A percentile compares a stretch with the other conserved stretches of the same genome.
phyloP scores from a whole-genome alignment of 352 stramenopile genomes.

The Phytophthora hybrid region DNA sequence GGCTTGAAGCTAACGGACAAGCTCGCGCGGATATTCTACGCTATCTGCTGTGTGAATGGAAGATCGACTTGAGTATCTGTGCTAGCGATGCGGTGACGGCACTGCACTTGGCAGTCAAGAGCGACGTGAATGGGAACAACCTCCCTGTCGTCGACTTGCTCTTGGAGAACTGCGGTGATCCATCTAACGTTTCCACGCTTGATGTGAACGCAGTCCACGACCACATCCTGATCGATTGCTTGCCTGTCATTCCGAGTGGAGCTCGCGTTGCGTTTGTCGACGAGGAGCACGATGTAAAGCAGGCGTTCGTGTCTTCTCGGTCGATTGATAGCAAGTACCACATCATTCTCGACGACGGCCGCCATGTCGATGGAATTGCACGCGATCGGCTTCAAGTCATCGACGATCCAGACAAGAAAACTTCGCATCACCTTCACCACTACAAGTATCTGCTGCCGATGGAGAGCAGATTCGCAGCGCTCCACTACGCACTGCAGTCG shows the following conservation, averaged over 20 bases:
- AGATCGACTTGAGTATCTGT: slow-evolving; percentile 41
- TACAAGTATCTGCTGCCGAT: slow-evolving; percentile 59
- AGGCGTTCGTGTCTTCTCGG: slow-evolving; percentile 56
- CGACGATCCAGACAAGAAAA: slow-evolving; percentile 3
- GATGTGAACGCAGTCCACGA: slow-evolving; percentile 75
- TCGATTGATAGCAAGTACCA: slow-evolving; percentile 62
- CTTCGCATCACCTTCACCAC: slow-evolving; percentile 1
- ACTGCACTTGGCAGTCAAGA: slow-evolving; percentile 63
- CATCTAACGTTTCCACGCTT: background rate
- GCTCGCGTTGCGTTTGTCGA: slow-evolving; percentile 25
- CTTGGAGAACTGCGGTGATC: slow-evolving; percentile 20
- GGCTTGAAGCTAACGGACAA: slow-evolving; percentile 50
- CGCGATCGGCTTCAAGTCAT: slow-evolving; percentile 49
- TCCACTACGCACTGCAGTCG: slow-evolving; percentile 70
- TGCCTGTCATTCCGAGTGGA: slow-evolving; percentile 47
- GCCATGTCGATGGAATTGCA: slow-evolving; percentile 46
- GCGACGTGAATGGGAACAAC: slow-evolving; percentile 58
- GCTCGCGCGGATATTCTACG: slow-evolving; percentile 50
- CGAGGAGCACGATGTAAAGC: slow-evolving; percentile 24
- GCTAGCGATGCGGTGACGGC: slow-evolving; percentile 50
- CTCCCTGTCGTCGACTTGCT: slow-evolving; percentile 58
- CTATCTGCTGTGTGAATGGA: slow-evolving; percentile 44
- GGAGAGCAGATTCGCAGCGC: slow-evolving; percentile 60
- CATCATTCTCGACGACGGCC: slow-evolving; percentile 58
- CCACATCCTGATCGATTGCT: slow-evolving; percentile 50